Percentiles rank a stretch among this genome's conserved stretches.
Conservation (phyloP, 345 rosid genomes). For the Clausena lansium region DNA sequence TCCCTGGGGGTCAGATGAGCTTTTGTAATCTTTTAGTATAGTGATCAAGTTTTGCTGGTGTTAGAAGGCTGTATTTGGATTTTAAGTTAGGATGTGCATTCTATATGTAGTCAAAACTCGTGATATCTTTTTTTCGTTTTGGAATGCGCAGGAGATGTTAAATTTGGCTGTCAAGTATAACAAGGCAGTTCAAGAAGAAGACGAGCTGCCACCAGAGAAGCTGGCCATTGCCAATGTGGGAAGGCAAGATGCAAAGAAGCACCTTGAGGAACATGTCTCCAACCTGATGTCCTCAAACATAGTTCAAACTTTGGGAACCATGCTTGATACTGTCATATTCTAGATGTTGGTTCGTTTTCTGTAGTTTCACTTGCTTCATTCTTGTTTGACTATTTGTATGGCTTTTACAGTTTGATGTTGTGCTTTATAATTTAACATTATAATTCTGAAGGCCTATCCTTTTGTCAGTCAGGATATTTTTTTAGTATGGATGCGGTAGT, state of each 20-base stretch:
- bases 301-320: conserved; percentile 92
- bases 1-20: too few relatives aligned
- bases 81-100: not conserved
- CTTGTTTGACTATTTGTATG: not conserved
- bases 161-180: conserved; percentile 77
- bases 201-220: conserved; percentile 91
- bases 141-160: conserved; percentile 80
- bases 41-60: not conserved
- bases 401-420: not conserved
- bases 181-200: conserved; percentile 98
- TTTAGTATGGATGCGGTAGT: too few relatives aligned
- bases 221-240: conserved; percentile 93
- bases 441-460: not conserved
- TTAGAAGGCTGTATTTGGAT: not conserved
- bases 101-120: not conserved
- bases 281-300: conserved; percentile 99
- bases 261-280: conserved; percentile 92
- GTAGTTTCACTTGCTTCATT: not conserved
- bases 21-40: not conserved
- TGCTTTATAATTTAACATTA: not conserved
- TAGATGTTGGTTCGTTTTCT: conserved; percentile 18
- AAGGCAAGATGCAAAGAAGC: conserved; percentile 98
- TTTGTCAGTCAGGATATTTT: too few relatives aligned
- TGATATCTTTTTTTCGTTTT: not conserved
- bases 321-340: conserved; percentile 96